Conservation (phyloP, 805 yeast genomes). For the Monosporozyma servazzii region DNA sequence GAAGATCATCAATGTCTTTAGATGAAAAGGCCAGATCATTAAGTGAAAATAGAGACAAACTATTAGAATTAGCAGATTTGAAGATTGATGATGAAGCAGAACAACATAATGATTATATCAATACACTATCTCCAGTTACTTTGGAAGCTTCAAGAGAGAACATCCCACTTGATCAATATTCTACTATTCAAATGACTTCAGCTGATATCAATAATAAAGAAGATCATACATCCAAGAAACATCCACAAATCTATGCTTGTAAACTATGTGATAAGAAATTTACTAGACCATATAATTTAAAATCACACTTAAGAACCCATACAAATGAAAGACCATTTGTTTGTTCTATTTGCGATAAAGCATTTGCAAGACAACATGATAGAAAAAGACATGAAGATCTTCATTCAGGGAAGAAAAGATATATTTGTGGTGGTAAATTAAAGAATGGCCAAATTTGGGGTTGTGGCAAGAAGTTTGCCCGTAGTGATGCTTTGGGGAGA, state of each 20-base stretch:
- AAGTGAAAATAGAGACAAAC: constrained; percentile 26
- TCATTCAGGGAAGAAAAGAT: constrained; percentile 69
- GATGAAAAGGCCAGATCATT: constrained; percentile 23
- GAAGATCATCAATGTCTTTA: constrained; percentile 14
- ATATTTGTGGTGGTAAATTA: constrained; percentile 58
- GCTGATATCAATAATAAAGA: constrained; percentile 8
- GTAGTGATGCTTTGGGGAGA: constrained; percentile 71
- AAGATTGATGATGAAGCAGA: background rate
- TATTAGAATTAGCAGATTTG: constrained; percentile 24
- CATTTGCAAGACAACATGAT: constrained; percentile 75
- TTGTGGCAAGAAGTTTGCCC: constrained; percentile 68
- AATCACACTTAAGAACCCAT: constrained; percentile 86
- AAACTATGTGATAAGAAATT: constrained; percentile 76
- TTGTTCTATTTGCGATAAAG: constrained; percentile 68
- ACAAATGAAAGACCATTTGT: constrained; percentile 74
- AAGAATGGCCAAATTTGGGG: constrained; percentile 63
- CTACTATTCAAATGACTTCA: constrained; percentile 5
- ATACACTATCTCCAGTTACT: background rate
- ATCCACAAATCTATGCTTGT: constrained; percentile 43
- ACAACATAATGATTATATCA: background rate
- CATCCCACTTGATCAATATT: background rate
- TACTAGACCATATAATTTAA: constrained; percentile 86
- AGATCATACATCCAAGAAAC: constrained; percentile 9
- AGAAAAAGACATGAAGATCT: constrained; percentile 66
- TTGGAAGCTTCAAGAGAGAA: background rate